A percentile compares a stretch with the other conserved stretches of the same genome.
Conservation (phyloP, 768 basidiomycete genomes). For the Favolaschia claudopus region DNA sequence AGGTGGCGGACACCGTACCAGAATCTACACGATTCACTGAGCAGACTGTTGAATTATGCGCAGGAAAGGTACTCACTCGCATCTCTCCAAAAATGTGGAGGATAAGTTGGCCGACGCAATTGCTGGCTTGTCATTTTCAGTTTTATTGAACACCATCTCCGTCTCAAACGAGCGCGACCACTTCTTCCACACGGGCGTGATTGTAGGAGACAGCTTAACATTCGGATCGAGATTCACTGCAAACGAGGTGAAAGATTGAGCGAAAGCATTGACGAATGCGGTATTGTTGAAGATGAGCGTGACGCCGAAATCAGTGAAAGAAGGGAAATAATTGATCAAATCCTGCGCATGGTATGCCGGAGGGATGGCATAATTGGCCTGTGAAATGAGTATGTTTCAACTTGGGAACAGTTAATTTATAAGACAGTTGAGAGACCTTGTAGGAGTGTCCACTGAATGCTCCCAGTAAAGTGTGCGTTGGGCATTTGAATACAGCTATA, state of each 20-base stretch:
- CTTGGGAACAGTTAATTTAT: background rate
- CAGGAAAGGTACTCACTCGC: conserved; percentile 24
- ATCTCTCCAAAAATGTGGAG: conserved; percentile 26
- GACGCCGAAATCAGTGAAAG: background rate
- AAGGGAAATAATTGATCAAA: conserved; percentile 29
- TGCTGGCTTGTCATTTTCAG: background rate
- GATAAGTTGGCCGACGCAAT: conserved; percentile 16
- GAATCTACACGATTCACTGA: too few species aligned
- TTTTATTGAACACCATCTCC: conserved; percentile 38
- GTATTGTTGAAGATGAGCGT: conserved; percentile 21
- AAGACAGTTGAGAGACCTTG: conserved; percentile 1
- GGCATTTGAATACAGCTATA: conserved; percentile 38
- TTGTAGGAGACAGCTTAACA: conserved; percentile 21
- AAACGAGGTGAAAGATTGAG: conserved; percentile 31
- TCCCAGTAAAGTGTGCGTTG: conserved; percentile 27
- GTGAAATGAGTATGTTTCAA: background rate
- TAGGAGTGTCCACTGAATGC: background rate
- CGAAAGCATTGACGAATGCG: conserved; percentile 36
- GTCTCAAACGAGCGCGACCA: background rate
- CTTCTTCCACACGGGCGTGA: conserved; percentile 20
- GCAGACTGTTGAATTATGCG: background rate
- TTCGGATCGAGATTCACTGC: conserved; percentile 30
- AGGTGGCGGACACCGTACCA: too few species aligned
- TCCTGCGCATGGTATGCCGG: conserved; percentile 30
- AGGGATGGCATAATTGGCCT: conserved; percentile 30